These are phyloP conservation scores for Lactifluus pinguis DNA, from an alignment of 768 basidiomycete species.

Conservation along the genomic window DNA sequence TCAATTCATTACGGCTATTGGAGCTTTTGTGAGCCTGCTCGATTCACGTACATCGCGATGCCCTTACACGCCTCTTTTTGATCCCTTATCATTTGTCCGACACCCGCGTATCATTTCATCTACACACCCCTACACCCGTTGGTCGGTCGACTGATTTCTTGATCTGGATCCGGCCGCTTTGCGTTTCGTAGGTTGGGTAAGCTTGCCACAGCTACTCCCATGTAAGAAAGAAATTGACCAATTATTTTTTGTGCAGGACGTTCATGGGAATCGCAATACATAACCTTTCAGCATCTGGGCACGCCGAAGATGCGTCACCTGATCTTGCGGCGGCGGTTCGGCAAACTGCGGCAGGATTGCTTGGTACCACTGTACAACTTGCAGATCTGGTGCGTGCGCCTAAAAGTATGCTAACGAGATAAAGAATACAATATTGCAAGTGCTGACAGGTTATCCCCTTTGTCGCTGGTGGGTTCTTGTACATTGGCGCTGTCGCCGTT, in stretches of 20 bases:
- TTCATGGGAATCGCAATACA: slow-evolving; percentile 85
- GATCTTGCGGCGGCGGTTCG: slow-evolving; percentile 73
- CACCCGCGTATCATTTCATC: slow-evolving; percentile 10
- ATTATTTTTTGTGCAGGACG: slow-evolving; percentile 38
- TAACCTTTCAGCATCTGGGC: slow-evolving; percentile 51
- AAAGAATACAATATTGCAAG: slow-evolving; percentile 11
- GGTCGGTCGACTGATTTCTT: neutral
- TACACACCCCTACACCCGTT: neutral
- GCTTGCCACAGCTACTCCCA: neutral
- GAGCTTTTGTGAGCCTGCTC: slow-evolving; percentile 69
- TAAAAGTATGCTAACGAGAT: slow-evolving; percentile 10
- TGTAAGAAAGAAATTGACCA: neutral
- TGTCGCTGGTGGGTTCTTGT: slow-evolving; percentile 86
- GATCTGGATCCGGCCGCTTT: slow-evolving; percentile 5
- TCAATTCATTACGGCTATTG: slow-evolving; percentile 85
- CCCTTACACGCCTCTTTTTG: slow-evolving; percentile 19
- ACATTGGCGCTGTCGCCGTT: slow-evolving; percentile 89
- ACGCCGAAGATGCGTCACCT: slow-evolving; percentile 30
- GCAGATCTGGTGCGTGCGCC: slow-evolving; percentile 65
- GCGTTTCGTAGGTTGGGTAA: slow-evolving; percentile 23
- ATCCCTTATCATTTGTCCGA: slow-evolving; percentile 19
- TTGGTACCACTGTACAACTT: slow-evolving; percentile 73
- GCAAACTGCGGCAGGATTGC: slow-evolving; percentile 64
- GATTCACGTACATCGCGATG: slow-evolving; percentile 9
- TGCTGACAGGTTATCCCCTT: slow-evolving; percentile 69